Conservation (phyloP, 1,139 yeast species). For the Nakaseomyces uthaithaninus region DNA sequence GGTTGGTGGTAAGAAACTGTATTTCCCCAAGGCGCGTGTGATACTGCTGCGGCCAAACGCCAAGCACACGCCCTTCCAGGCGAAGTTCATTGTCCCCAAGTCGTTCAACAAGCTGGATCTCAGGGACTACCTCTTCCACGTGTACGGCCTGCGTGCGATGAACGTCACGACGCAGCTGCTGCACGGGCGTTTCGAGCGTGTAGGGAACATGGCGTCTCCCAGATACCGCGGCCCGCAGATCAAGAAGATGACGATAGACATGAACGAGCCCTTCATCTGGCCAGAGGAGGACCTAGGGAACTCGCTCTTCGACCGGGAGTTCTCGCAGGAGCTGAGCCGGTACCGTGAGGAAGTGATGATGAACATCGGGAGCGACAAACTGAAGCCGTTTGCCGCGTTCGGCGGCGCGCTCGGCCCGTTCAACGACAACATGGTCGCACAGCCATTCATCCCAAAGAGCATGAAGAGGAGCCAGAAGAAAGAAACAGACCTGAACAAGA, state of each 20-base stretch:
- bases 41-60: slow-evolving; percentile 81
- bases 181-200: slow-evolving; percentile 62
- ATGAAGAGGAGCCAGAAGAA: slow-evolving; percentile 32
- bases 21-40: slow-evolving; percentile 77
- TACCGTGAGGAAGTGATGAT: slow-evolving; percentile 40
- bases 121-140: slow-evolving; percentile 80
- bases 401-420: slow-evolving; percentile 65
- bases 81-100: slow-evolving; percentile 86
- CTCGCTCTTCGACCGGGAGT: slow-evolving; percentile 32
- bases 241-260: slow-evolving; percentile 91
- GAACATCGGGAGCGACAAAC: slow-evolving; percentile 56
- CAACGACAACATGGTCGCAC: slow-evolving; percentile 49
- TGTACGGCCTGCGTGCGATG: slow-evolving; percentile 81
- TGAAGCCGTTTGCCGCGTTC: slow-evolving; percentile 62
- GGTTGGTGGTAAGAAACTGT: slow-evolving; percentile 64
- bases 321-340: slow-evolving; percentile 35
- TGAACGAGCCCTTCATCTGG: slow-evolving; percentile 92
- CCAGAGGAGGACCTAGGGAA: slow-evolving; percentile 55
- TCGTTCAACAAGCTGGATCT: slow-evolving; percentile 84
- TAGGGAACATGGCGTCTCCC: slow-evolving; percentile 48
- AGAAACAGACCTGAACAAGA: neutral
- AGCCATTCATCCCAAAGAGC: slow-evolving; percentile 58
- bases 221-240: slow-evolving; percentile 74
- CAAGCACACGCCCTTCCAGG: slow-evolving; percentile 91
- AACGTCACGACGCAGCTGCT: slow-evolving; percentile 79